A percentile compares a stretch with the other conserved stretches of the same genome.
Conservation (phyloP, 1,284 basidiomycete genomes). For the Tilletia setariae region DNA sequence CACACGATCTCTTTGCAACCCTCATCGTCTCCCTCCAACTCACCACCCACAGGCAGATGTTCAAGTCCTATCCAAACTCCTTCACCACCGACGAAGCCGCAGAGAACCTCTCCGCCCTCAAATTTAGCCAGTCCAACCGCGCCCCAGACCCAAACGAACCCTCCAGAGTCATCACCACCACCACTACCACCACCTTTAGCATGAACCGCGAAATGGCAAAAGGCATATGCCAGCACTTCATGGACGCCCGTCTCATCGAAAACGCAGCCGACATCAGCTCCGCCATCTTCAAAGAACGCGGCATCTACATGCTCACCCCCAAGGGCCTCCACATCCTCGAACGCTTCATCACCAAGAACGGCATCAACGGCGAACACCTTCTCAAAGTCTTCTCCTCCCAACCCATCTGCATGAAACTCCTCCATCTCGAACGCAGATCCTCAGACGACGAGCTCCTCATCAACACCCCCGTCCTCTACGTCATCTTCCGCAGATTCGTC, state of each 20-base stretch:
- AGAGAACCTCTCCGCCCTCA: conserved; percentile 86
- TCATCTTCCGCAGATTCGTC: conserved; percentile 89
- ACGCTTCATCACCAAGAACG: conserved; percentile 98
- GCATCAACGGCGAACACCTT: conserved; percentile 85
- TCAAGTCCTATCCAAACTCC: conserved; percentile 87
- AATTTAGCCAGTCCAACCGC: conserved; percentile 98
- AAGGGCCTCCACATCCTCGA: conserved; percentile 98
- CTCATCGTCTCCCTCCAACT: conserved; percentile 90
- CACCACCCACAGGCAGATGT: conserved; percentile 86
- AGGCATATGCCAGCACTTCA: conserved; percentile 98
- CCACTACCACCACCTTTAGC: conserved; percentile 97
- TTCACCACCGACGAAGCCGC: conserved; percentile 97
- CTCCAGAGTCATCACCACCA: conserved; percentile 93
- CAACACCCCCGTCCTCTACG: conserved; percentile 85
- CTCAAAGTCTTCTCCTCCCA: conserved; percentile 84
- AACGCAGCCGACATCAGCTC: conserved; percentile 86
- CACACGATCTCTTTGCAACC: conserved; percentile 95
- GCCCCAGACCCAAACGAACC: conserved; percentile 96
- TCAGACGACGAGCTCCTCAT: conserved; percentile 97
- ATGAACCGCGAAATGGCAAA: conserved; percentile 99
- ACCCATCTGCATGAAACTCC: conserved; percentile 95
- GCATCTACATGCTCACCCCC: conserved; percentile 89
- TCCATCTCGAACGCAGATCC: conserved; percentile 88
- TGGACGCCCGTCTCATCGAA: conserved; percentile 96
- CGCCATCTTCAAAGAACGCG: conserved; percentile 92